A percentile compares a stretch with the other conserved stretches of the same genome.
Evolutionary conservation across 352 stramenopile genomes (phyloP).

Genomic region (Globisporangium mamillatum): DNA sequence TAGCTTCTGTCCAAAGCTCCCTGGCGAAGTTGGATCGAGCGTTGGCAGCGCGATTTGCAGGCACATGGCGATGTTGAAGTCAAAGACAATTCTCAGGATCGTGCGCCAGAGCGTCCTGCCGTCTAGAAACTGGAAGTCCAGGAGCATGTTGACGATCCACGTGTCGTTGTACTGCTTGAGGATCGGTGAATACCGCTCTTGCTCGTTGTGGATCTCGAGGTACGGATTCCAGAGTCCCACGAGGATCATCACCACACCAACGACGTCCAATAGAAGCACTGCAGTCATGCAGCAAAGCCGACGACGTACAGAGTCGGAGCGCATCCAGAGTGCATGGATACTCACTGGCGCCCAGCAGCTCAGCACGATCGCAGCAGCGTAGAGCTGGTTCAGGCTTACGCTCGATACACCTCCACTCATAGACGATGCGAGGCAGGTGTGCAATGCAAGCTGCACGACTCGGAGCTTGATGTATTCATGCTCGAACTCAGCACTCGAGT

Average conservation of each 20-base stretch:
- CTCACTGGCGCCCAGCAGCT: slow-evolving; percentile 8
- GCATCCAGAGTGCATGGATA: not conserved
- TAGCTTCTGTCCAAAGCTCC: not conserved
- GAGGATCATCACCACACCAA: not conserved
- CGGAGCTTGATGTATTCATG: not conserved
- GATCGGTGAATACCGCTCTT: not conserved
- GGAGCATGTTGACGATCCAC: slow-evolving; percentile 11
- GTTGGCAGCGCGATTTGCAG: not conserved
- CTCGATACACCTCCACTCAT: not conserved
- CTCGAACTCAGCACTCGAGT: slow-evolving; percentile 7
- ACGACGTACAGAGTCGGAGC: not conserved
- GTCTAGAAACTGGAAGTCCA: slow-evolving; percentile 8
- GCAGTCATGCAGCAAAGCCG: not conserved
- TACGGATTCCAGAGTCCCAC: not conserved
- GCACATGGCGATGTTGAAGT: not conserved
- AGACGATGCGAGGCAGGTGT: not conserved
- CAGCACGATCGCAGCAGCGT: not conserved
- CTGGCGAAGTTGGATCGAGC: not conserved
- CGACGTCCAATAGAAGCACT: not conserved
- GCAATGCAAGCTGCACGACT: slow-evolving; percentile 1
- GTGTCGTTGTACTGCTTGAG: slow-evolving; percentile 5
- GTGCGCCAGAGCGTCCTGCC: not conserved
- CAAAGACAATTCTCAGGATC: not conserved
- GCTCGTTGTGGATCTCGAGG: not conserved
- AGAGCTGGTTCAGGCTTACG: not conserved